phyloP scores from a whole-genome alignment of 129 eudicot genomes.

The Pittosporum tobira region DNA sequence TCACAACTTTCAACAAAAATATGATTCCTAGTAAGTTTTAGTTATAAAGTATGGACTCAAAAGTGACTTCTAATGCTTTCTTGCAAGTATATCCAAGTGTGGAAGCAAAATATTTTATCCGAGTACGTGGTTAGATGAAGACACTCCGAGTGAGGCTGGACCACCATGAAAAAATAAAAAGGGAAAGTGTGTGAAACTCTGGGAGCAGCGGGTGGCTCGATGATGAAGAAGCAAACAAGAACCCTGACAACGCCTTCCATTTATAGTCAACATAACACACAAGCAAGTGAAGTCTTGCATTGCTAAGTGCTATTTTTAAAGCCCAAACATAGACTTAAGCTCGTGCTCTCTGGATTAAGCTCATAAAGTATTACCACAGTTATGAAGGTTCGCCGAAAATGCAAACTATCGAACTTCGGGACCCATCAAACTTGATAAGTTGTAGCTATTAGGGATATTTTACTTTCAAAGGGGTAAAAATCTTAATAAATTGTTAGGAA shows the following conservation, averaged over 20 bases:
- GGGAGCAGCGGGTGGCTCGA: conserved; percentile 52
- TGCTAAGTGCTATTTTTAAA: not conserved
- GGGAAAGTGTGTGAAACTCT: conserved; percentile 3
- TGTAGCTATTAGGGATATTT: not conserved
- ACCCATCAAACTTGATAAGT: not conserved
- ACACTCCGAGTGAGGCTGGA: conserved; percentile 6
- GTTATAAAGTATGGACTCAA: conserved; percentile 11
- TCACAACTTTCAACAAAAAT: conserved; percentile 21
- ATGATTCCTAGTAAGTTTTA: conserved; percentile 11
- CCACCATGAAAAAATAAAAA: conserved; percentile 4
- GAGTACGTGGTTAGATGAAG: conserved; percentile 10
- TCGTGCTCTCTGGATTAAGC: not conserved
- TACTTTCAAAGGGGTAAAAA: not conserved
- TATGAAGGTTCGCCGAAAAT: not conserved
- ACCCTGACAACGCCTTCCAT: conserved; percentile 18
- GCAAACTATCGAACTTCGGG: not conserved
- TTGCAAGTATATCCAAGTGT: not conserved
- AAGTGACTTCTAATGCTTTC: conserved; percentile 14
- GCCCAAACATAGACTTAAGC: no score
- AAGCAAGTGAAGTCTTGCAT: not conserved
- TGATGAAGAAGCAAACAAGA: conserved; percentile 22
- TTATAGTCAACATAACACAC: conserved; percentile 15
- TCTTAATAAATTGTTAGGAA: not conserved
- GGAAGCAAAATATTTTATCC: conserved; percentile 5
- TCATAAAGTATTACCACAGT: not conserved